Percentiles rank a stretch among this genome's conserved stretches.
Evolutionary conservation across 1,284 basidiomycete species (phyloP).

Genomic region (Ganoderma lingzhi): DNA sequence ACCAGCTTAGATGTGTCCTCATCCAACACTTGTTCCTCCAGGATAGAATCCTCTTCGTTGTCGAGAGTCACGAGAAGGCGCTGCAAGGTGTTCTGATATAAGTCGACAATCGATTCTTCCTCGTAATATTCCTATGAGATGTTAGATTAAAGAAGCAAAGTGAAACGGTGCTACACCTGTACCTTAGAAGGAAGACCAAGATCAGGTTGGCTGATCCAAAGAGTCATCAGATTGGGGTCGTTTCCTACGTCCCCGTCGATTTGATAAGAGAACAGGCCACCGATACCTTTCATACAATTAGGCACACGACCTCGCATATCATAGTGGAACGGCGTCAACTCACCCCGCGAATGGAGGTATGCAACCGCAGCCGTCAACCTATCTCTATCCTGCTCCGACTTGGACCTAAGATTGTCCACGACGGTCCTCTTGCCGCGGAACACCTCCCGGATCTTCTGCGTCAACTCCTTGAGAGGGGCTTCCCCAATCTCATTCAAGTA

Average conservation of each 20-base stretch:
- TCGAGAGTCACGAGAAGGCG: conserved; percentile 73
- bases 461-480: conserved; percentile 66
- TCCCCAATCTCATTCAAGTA: conserved; percentile 69
- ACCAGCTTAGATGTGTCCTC: conserved; percentile 39
- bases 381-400: conserved; percentile 43
- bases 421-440: conserved; percentile 61
- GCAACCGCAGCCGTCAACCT: conserved; percentile 84
- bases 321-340: conserved; percentile 22
- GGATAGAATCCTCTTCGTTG: conserved; percentile 51
- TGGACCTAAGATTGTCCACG: conserved; percentile 35
- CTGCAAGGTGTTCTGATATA: conserved; percentile 79
- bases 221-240: conserved; percentile 88
- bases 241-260: conserved; percentile 91
- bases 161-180: conserved; percentile 1
- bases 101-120: conserved; percentile 73
- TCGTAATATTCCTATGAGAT: conserved; percentile 85
- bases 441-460: conserved; percentile 62
- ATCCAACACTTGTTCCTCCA: conserved; percentile 25
- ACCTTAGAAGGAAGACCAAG: conserved; percentile 93
- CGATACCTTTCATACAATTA: conserved; percentile 61
- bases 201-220: conserved; percentile 87
- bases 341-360: conserved; percentile 88
- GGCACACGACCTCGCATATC: not conserved
- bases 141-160: conserved; percentile 8
- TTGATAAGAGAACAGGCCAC: conserved; percentile 78